phyloP scores from a whole-genome alignment of 2,329 filamentous ascomycete genomes.

The Raffaelea deltoideospora region DNA sequence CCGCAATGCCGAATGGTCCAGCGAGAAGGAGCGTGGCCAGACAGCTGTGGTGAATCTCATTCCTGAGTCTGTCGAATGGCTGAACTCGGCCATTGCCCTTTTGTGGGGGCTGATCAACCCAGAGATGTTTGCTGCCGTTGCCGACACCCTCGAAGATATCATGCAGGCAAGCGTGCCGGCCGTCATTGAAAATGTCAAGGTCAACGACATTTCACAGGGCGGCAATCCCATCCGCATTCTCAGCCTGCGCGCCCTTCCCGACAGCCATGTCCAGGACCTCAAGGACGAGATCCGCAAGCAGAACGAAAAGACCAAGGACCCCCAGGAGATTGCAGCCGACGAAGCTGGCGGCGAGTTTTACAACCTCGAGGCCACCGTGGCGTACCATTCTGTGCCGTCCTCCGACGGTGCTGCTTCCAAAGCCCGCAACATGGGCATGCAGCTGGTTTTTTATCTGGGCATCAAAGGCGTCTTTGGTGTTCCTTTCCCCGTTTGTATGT shows the following conservation, averaged over 20 bases:
- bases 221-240: constrained; percentile 80
- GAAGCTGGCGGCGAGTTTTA: constrained; percentile 88
- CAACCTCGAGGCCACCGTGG: constrained; percentile 80
- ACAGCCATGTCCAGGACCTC: constrained; percentile 64
- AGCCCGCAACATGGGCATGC: constrained; percentile 94
- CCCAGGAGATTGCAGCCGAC: constrained; percentile 73
- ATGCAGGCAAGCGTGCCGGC: constrained; percentile 92
- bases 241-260: constrained; percentile 72
- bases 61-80: constrained; percentile 88
- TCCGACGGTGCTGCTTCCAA: constrained; percentile 58
- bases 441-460: constrained; percentile 85
- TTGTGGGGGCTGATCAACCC: constrained; percentile 89
- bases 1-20: constrained; percentile 72
- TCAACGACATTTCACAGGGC: constrained; percentile 89
- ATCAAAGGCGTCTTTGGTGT: constrained; percentile 80
- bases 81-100: constrained; percentile 75
- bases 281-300: constrained; percentile 67
- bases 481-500: constrained; percentile 58
- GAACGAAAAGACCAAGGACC: constrained; percentile 68
- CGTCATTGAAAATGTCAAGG: constrained; percentile 84
- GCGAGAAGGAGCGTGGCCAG: constrained; percentile 71
- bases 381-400: constrained; percentile 75
- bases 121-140: constrained; percentile 82
- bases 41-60: constrained; percentile 78
- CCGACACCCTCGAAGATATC: constrained; percentile 88